phyloP scores from a whole-genome alignment of 441 rosid species.

The Sinapis alba region DNA sequence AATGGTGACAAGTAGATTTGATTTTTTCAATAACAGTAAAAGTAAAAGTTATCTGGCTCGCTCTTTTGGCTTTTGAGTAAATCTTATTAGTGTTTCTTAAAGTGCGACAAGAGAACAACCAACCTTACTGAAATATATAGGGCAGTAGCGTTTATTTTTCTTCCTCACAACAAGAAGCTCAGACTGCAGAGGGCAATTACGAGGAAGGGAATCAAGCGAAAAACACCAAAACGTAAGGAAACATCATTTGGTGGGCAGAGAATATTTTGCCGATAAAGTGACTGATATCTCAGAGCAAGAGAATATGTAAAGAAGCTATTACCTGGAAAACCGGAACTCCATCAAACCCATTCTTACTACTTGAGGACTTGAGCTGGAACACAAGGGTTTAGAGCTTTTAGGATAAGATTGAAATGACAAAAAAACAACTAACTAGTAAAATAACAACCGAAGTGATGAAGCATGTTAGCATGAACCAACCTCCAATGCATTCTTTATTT shows the following conservation, averaged over 20 bases:
- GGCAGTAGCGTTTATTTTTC: slow-evolving; percentile 80
- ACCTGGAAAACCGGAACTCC: slow-evolving; percentile 99
- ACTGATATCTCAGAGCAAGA: not conserved
- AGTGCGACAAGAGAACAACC: slow-evolving; percentile 41
- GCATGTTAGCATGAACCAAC: slow-evolving; percentile 46
- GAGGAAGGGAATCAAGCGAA: not conserved
- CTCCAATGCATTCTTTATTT: slow-evolving; percentile 88
- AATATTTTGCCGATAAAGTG: not conserved
- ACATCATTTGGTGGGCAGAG: not conserved
- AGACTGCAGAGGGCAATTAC: slow-evolving; percentile 56
- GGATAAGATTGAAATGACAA: slow-evolving; percentile 3
- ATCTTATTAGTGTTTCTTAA: not conserved
- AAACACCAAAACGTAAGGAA: not conserved
- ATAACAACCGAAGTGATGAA: not conserved
- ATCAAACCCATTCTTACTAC: slow-evolving; percentile 64
- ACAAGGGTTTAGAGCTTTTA: slow-evolving; percentile 17
- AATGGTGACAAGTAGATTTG: not conserved
- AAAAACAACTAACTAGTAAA: not conserved
- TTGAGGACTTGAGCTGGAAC: slow-evolving; percentile 61
- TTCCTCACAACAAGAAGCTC: slow-evolving; percentile 85
- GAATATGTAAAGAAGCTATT: not conserved
- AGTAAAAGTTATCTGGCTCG: not conserved
- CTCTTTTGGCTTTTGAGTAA: not conserved
- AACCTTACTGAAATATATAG: slow-evolving; percentile 91
- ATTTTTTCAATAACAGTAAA: not conserved